Conservation (phyloP, 148 eudicot species). For the Silene latifolia region DNA sequence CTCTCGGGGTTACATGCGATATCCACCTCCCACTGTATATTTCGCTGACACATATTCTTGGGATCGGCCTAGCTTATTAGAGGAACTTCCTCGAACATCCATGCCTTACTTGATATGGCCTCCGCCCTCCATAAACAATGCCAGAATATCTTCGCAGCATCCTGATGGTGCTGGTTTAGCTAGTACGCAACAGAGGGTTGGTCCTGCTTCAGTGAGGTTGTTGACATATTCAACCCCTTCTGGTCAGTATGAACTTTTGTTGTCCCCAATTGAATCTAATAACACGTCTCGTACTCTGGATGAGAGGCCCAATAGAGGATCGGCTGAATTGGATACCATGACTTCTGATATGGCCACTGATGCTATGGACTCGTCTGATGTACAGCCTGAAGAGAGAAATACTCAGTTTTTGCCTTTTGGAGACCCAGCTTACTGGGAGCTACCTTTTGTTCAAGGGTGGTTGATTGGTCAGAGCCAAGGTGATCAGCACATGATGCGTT, state of each 20-base stretch:
- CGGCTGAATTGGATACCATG: slow-evolving; percentile 39
- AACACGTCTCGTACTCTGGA: slow-evolving; percentile 42
- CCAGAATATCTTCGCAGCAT: not conserved
- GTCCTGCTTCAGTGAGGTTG: slow-evolving; percentile 72
- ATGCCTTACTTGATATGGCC: slow-evolving; percentile 68
- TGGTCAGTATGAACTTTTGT: slow-evolving; percentile 84
- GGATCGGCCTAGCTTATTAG: slow-evolving; percentile 48
- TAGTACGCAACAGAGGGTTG: slow-evolving; percentile 50
- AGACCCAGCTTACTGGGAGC: slow-evolving; percentile 79
- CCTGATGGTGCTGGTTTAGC: slow-evolving; percentile 39
- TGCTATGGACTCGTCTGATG: slow-evolving; percentile 61
- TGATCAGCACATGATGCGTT: slow-evolving; percentile 58
- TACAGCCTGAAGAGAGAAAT: slow-evolving; percentile 59
- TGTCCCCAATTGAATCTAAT: slow-evolving; percentile 68
- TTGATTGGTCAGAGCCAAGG: slow-evolving; percentile 95
- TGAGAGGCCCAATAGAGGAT: slow-evolving; percentile 37
- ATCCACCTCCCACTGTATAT: slow-evolving; percentile 93
- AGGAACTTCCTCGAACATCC: slow-evolving; percentile 56
- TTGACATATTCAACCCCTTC: slow-evolving; percentile 91
- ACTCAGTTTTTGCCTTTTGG: slow-evolving; percentile 66
- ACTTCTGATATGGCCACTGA: slow-evolving; percentile 21
- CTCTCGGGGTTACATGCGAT: slow-evolving; percentile 77
- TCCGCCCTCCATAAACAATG: slow-evolving; percentile 36
- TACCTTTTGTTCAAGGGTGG: slow-evolving; percentile 98
- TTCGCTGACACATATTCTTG: slow-evolving; percentile 59